A percentile compares a stretch with the other conserved stretches of the same genome.
These are phyloP conservation scores for Candida dubliniensis DNA, from an alignment of 1,139 yeast genomes.

Conservation along the genomic window DNA sequence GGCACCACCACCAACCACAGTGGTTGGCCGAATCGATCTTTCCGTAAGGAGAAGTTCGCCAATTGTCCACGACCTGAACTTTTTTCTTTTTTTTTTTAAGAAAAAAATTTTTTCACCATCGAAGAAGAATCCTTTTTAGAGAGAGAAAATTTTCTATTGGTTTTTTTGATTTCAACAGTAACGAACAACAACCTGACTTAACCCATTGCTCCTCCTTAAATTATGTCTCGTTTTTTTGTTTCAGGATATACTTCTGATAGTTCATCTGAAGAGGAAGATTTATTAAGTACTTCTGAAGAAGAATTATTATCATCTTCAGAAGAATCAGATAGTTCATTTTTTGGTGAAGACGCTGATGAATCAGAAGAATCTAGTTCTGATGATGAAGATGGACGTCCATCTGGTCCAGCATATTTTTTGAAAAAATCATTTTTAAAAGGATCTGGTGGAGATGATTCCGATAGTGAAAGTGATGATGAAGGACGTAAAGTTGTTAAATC, in stretches of 20 bases:
- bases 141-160: background rate
- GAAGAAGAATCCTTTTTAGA: background rate
- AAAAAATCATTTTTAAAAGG: constrained; percentile 55
- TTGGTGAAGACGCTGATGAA: constrained; percentile 34
- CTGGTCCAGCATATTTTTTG: constrained; percentile 59
- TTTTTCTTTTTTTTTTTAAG: constrained; percentile 3
- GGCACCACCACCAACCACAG: too few species aligned
- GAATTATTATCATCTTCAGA: constrained; percentile 53
- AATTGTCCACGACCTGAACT: background rate
- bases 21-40: too few species aligned
- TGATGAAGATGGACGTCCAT: constrained; percentile 43
- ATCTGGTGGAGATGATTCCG: constrained; percentile 49
- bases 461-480: constrained; percentile 60
- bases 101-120: constrained; percentile 7
- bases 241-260: constrained; percentile 62
- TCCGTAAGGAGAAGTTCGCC: too few species aligned
- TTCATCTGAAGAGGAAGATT: constrained; percentile 76
- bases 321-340: constrained; percentile 46
- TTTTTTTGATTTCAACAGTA: background rate
- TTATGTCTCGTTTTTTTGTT: constrained; percentile 78
- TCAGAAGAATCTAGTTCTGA: constrained; percentile 44
- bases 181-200: background rate
- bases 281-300: constrained; percentile 69
- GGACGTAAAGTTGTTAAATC: constrained; percentile 85
- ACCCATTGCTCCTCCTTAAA: background rate